Base-by-base conservation (phyloP, 371 early-diverging fungal species). In the Mortierella sp. region DNA sequence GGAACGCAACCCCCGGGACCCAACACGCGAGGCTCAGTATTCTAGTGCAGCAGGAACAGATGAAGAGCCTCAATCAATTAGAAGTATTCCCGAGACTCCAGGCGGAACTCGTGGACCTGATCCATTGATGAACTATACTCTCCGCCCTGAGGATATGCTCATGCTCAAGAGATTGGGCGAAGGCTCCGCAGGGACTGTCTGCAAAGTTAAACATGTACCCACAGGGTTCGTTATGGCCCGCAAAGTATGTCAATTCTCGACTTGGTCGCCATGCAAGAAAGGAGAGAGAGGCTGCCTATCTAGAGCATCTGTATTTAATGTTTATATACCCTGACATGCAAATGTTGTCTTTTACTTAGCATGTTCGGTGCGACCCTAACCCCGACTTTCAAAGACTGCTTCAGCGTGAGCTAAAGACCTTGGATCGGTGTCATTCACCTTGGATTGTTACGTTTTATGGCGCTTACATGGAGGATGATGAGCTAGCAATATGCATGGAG, bases 401-500 rank as follows among this genome's bases (percentile, higher is more conserved):
- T 59, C 83, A 97, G 59, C 93, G 97, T 42, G 99, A 99, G 82
- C 87, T 98, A 43, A 87, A 92, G 56, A 93, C 97, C 56, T 84
- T 98, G 70, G 91, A 93, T 60, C 90, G 90, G 55, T 99, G 98
- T 85, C 87, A 95, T 72, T 95, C 95, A 22, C 94, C 94, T 12
- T 93, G 95, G 82, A 97, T 98, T 66, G 97, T 99, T 0, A 90
- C 93, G 15, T 98, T 93, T 78, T 97, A 92, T 77, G 99, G 99
- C 53, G 96, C 97, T 0, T 98, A 92, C 83, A 85, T 94, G 60
- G 95, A 96, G 45, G 96, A 95, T 60, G 93, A 94, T 26, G 94
- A 96, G 51, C 89, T 99, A n/a, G 93, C 94, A 15, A 92, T 99
- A 51, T 97, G 96, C 86, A 96, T 98, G 95, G 99, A 98, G 83